Evolutionary conservation across 1,139 yeast genomes (phyloP).

Genomic region (Saccharomyces hybrid): DNA sequence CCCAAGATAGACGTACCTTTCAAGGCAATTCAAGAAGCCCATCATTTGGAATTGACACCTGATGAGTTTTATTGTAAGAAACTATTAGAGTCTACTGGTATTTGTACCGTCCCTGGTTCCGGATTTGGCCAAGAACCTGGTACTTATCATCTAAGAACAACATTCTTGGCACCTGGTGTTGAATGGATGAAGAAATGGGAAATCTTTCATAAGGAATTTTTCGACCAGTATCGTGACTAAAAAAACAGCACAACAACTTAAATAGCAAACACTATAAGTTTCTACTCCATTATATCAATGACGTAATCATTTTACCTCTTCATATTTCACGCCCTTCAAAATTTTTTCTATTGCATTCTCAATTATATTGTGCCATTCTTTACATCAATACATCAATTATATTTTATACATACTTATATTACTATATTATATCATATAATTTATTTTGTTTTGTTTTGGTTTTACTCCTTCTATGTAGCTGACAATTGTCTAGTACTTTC

Average conservation of each 20-base stretch:
- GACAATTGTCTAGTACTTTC: no score
- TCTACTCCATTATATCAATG: no score
- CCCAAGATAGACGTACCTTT: slow-evolving; percentile 63
- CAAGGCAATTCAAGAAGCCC: slow-evolving; percentile 56
- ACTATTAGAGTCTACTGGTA: slow-evolving; percentile 81
- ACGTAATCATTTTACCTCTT: no score
- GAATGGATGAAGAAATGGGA: slow-evolving; percentile 79
- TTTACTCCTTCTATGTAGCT: neutral
- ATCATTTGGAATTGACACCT: slow-evolving; percentile 45
- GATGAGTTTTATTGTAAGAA: slow-evolving; percentile 86
- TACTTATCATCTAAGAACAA: slow-evolving; percentile 87
- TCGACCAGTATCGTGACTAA: slow-evolving; percentile 42
- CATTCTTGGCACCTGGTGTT: slow-evolving; percentile 90
- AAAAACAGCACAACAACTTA: neutral
- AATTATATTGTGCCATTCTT: neutral
- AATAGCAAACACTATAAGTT: no score
- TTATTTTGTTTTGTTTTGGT: neutral
- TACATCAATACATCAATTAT: neutral
- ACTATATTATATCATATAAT: neutral
- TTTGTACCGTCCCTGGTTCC: slow-evolving; percentile 94
- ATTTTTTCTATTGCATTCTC: no score
- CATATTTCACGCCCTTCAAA: slow-evolving; percentile 18
- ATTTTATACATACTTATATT: neutral
- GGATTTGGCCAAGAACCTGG: slow-evolving; percentile 92
- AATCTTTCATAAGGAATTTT: slow-evolving; percentile 65